phyloP scores from a whole-genome alignment of 306 rosid species.

The Bauhinia variegata region DNA sequence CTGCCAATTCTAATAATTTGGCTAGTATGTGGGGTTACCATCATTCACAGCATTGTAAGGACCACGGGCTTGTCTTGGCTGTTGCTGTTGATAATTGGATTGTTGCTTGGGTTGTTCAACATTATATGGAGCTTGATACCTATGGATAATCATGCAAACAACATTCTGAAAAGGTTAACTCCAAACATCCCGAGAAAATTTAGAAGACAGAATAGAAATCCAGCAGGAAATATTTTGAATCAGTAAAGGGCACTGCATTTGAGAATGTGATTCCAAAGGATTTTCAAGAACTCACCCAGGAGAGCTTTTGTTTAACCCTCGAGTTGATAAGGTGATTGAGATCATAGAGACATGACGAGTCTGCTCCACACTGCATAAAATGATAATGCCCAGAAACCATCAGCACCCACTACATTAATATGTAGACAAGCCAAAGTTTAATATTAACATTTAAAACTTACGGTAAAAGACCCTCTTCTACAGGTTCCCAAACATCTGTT shows the following conservation, averaged over 20 bases:
- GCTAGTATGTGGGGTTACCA: conserved; percentile 48
- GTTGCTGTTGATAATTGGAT: conserved; percentile 76
- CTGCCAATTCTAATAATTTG: neutral
- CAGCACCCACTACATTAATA: conserved; percentile 13
- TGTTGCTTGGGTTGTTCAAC: conserved; percentile 68
- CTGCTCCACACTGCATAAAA: conserved; percentile 89
- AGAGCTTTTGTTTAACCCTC: conserved; percentile 72
- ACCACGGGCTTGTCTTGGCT: conserved; percentile 64
- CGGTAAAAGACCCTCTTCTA: conserved; percentile 99
- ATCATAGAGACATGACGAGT: conserved; percentile 99
- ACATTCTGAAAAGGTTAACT: conserved; percentile 18
- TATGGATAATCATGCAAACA: conserved; percentile 33
- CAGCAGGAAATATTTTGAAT: neutral
- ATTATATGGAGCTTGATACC: conserved; percentile 77
- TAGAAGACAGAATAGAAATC: neutral
- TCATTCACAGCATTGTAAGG: conserved; percentile 76
- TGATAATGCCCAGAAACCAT: conserved; percentile 26
- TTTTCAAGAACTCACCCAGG: conserved; percentile 71
- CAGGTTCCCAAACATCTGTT: conserved; percentile 96
- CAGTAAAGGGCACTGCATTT: conserved; percentile 3
- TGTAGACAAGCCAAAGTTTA: conserved; percentile 4
- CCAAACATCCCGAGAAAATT: conserved; percentile 9
- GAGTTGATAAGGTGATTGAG: conserved; percentile 74
- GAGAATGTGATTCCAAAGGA: neutral
- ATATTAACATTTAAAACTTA: conserved; percentile 49